phyloP scores from a whole-genome alignment of 108 stramenopile genomes.

The Hondaea fermentalgiana region DNA sequence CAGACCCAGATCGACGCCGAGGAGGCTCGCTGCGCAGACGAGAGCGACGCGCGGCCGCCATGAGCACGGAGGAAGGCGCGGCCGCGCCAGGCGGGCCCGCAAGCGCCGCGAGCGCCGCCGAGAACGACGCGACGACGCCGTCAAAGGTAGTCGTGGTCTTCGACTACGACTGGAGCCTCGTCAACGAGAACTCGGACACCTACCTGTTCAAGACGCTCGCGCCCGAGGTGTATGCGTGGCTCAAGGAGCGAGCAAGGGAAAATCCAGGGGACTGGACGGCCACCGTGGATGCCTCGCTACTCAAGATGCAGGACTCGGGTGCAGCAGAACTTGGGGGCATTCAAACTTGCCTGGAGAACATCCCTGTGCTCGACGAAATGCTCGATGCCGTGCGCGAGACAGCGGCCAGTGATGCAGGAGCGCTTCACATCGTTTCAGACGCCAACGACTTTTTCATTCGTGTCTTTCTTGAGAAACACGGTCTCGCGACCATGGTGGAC shows the following conservation, averaged over 20 bases:
- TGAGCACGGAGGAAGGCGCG: too few relatives aligned
- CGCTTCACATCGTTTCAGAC: slow-evolving; percentile 5
- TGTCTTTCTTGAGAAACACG: neutral
- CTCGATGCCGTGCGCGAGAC: neutral
- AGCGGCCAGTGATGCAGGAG: neutral
- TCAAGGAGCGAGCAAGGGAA: neutral
- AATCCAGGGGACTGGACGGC: neutral
- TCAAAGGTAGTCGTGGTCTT: slow-evolving; percentile 26
- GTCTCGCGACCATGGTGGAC: neutral
- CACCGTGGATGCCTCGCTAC: neutral
- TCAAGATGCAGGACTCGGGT: neutral
- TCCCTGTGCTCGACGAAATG: neutral
- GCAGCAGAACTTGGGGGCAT: neutral
- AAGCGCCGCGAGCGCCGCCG: too few relatives aligned
- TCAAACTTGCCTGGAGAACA: neutral
- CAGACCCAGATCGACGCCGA: too few relatives aligned
- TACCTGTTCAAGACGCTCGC: slow-evolving; percentile 37
- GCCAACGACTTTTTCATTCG: neutral
- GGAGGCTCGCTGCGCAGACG: too few relatives aligned
- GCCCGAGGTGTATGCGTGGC: slow-evolving; percentile 25
- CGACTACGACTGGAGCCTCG: slow-evolving; percentile 39
- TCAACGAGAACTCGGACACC: slow-evolving; percentile 46
- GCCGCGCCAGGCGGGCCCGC: too few relatives aligned
- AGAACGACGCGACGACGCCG: neutral
- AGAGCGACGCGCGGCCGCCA: too few relatives aligned